These are phyloP conservation scores for Aspergillus sp. DNA, from an alignment of 2,329 filamentous ascomycete genomes.

Conservation along the genomic window DNA sequence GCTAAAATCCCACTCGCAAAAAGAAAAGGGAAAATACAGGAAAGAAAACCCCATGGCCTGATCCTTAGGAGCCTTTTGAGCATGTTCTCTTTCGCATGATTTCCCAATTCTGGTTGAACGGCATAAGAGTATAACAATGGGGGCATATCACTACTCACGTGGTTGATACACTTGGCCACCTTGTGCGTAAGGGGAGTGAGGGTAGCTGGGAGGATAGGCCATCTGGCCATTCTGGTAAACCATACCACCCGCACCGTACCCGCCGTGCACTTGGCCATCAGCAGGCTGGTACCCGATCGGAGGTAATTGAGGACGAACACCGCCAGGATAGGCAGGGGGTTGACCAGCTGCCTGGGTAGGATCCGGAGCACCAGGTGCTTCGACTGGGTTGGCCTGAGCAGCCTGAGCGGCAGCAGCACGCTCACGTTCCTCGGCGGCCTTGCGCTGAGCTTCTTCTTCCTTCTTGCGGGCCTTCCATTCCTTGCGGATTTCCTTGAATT, in stretches of 20 bases:
- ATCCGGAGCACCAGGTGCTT: slow-evolving; percentile 44
- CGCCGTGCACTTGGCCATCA: slow-evolving; percentile 46
- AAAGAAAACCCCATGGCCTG: slow-evolving; percentile 1
- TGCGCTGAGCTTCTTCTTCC: slow-evolving; percentile 86
- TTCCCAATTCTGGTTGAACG: not conserved
- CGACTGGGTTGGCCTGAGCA: slow-evolving; percentile 30
- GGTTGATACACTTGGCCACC: slow-evolving; percentile 44
- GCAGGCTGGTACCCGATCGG: slow-evolving; percentile 64
- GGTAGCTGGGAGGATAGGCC: slow-evolving; percentile 40
- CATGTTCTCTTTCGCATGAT: not conserved
- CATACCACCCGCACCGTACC: slow-evolving; percentile 53
- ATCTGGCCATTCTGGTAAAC: slow-evolving; percentile 44
- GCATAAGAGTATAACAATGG: slow-evolving; percentile 12
- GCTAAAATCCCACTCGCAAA: slow-evolving; percentile 4
- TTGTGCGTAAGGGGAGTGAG: slow-evolving; percentile 44
- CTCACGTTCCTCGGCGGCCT: slow-evolving; percentile 77
- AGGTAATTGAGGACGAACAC: slow-evolving; percentile 58
- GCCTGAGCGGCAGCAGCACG: slow-evolving; percentile 57
- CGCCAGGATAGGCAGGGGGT: slow-evolving; percentile 40
- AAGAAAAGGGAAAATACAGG: not conserved
- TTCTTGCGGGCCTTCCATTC: slow-evolving; percentile 99
- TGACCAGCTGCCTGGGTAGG: slow-evolving; percentile 33
- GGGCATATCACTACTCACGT: slow-evolving; percentile 35
- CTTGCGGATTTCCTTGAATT: slow-evolving; percentile 98
- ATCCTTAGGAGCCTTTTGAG: not conserved